Base-by-base conservation (phyloP, 2,329 filamentous ascomycete species). In the Botrytis sinoallii region DNA sequence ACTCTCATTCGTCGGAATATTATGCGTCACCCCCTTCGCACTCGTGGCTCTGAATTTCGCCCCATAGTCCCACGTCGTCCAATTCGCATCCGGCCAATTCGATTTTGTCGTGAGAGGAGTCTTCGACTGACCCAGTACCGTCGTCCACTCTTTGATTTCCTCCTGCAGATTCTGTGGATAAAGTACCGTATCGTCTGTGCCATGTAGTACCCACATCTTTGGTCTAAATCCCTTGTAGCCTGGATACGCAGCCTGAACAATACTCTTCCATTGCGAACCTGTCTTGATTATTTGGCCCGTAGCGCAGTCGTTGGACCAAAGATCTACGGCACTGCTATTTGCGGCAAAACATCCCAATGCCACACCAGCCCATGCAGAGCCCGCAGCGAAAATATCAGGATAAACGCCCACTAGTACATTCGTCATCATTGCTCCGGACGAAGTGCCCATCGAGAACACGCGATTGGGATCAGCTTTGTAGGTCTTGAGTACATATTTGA, bases 231-330 rank as follows among this genome's bases (percentile, higher is more conserved):
- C 80, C 77, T 72, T 83, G 81, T 82, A 83, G 3, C 80, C 79
- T 0, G 81, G 78, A 75, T 82, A 82, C 83, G 83, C 72, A 80
- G 80, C 46, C 80, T 79, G 16, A 12, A 57, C 68, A 2, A 73
- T 70, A 25, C 73, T 82, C 79, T 85, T 85, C 87, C 87, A 89
- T 71, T 85, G 81, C 75, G 84, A 79, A 1, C 84, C 82, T 0
- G 84, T 74, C 57, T 78, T 74, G 44, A 71, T 74, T 9, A 76
- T 55, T 25, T 74, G 52, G 18, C 78, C 78, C 1, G 67, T 65
- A 1, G 87, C 83, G 80, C 88, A 90, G 1, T 83, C 83, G 61
- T 80, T 83, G 81, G 88, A 89, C 86, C 87, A 88, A 0, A 81
- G 83, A 69, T 83, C 84, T 55, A 81, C 82, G 20, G 83, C 83